Percentiles rank a stretch among this genome's conserved stretches.
Conservation (phyloP, 225 moss, liverwort and hornwort species). For the Marchantia polymorpha region DNA sequence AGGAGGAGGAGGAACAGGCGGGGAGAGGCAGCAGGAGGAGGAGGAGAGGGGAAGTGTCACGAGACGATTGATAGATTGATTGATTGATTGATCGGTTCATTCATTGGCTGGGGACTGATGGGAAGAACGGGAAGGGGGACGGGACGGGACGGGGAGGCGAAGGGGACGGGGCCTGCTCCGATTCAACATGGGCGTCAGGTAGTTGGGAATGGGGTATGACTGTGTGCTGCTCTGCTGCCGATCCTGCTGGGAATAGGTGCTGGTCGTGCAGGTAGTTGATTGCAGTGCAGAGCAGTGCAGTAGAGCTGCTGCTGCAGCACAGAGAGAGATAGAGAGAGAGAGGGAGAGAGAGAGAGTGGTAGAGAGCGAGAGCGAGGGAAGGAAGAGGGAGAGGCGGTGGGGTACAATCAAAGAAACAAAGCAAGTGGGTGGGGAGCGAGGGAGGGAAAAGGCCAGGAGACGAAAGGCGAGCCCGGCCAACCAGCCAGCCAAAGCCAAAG, state of each 20-base stretch:
- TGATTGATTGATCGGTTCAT: no score
- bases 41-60: background rate
- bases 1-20: background rate
- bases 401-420: constrained; percentile 5
- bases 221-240: background rate
- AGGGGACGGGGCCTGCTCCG: no score
- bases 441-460: background rate
- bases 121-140: no score
- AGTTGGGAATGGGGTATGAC: background rate
- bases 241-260: background rate
- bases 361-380: background rate
- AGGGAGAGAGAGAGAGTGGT: background rate
- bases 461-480: background rate
- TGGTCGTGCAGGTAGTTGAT: constrained; percentile 7
- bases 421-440: background rate
- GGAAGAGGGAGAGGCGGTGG: background rate
- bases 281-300: background rate
- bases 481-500: background rate
- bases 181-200: background rate
- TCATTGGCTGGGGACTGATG: no score
- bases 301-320: no score
- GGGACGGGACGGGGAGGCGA: no score
- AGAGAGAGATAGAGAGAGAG: background rate
- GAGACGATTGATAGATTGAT: background rate
- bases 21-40: background rate